These are phyloP conservation scores for Alternaria gaisen DNA, from an alignment of 2,329 filamentous ascomycete genomes.

Conservation along the genomic window DNA sequence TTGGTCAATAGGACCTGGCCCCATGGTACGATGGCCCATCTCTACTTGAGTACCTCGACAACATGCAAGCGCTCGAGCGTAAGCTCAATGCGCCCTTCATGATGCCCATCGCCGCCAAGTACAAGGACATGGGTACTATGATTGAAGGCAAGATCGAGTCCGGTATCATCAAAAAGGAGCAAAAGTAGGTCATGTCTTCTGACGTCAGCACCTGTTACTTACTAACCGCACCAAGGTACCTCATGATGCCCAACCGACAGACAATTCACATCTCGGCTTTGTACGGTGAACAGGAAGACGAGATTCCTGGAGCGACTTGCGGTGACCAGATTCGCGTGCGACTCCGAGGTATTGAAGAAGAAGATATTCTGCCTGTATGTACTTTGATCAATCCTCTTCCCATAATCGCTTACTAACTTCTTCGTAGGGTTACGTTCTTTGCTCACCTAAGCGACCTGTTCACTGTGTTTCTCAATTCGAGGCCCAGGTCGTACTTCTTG, in stretches of 20 bases:
- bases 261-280: constrained; percentile 81
- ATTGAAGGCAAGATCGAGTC: constrained; percentile 97
- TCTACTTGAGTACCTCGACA: constrained; percentile 92
- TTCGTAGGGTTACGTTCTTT: constrained; percentile 79
- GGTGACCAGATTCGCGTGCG: constrained; percentile 95
- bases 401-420: neutral
- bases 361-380: constrained; percentile 82
- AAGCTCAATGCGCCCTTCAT: constrained; percentile 98
- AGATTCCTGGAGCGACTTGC: constrained; percentile 80
- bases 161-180: constrained; percentile 48
- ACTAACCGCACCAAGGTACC: constrained; percentile 70
- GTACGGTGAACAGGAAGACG: constrained; percentile 96
- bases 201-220: neutral
- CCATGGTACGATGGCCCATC: constrained; percentile 91
- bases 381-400: neutral
- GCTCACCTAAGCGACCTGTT: constrained; percentile 91
- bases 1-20: constrained; percentile 61
- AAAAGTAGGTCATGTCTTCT: constrained; percentile 4
- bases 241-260: constrained; percentile 97
- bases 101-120: constrained; percentile 98
- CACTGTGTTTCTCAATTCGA: constrained; percentile 91
- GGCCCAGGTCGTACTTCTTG: constrained; percentile 94
- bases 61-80: constrained; percentile 90
- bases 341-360: constrained; percentile 94
- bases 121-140: constrained; percentile 96